Evolutionary conservation across 1,139 yeast species (phyloP), one percentile per base, ranked within the genome.

Genomic region (Candida pseudoviswanathii): DNA sequence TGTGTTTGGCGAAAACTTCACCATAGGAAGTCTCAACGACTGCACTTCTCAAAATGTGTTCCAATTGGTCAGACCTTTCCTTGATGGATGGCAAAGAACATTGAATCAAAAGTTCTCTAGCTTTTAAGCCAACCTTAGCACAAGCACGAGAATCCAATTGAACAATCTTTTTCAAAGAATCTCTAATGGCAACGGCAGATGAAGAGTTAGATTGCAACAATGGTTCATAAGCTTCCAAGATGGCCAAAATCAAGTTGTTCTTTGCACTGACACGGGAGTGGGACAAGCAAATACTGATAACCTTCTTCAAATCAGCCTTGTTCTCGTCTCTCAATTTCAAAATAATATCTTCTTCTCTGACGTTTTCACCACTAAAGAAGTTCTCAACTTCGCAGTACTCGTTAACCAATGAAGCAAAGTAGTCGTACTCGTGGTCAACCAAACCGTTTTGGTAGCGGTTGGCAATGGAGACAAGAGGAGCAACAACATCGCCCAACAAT

Each of bases 41-140:
- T 41, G 97, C 85, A 16, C 96, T 85, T 68, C 92, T 85, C 70
- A 94, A 81, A 61, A 94, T 94, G 68, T 92, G 98, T 72, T 94
- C 98, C 65, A 94, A 81, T 75, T 95, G 99, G 66, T 92, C 97
- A 26, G 96, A 87, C 74, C 99, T 86, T 74, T 94, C 99, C 69
- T 89, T 86, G 57, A 91, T 86, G 4, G 98, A 91, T 43, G 99
- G 99, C 71, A 94, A 79, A 39, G 98, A 90, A 67, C 97, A 92
- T 76, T 92, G 97, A 61, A 94, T 94, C 63, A 94, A 82, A 55
- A 94, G 88, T 73, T 95, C 99, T 68, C 98, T 85, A 1, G 97
- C 97, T 69, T 90, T 91, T 64, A 94, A 79, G n/a, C 96, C 89
- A 48, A 94, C 97, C 77, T 92, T 94, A 32, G 96, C 94, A 44